Conservation (phyloP, 179 eudicot species). For the Amaranthus tricolor region DNA sequence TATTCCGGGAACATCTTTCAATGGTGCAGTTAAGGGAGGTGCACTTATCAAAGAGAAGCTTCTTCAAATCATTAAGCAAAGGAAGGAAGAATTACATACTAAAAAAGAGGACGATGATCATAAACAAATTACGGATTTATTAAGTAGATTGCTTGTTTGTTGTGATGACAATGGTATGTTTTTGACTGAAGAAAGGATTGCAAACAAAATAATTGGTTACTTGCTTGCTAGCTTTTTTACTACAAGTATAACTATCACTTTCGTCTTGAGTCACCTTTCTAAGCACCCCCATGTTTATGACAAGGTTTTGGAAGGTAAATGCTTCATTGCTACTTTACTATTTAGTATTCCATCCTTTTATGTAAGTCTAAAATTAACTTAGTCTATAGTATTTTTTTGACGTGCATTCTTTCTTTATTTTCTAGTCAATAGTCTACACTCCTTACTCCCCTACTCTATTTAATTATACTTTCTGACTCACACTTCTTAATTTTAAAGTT, state of each 20-base stretch:
- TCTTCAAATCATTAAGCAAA: not conserved
- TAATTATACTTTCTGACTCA: too few relatives aligned
- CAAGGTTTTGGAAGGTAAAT: slow-evolving; percentile 5
- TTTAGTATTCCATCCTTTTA: too few relatives aligned
- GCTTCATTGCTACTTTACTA: too few relatives aligned
- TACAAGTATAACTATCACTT: not conserved
- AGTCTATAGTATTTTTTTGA: too few relatives aligned
- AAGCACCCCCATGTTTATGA: not conserved
- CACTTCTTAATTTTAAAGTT: too few relatives aligned
- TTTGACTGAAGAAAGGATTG: not conserved
- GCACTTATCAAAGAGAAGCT: not conserved
- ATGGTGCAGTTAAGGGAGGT: not conserved
- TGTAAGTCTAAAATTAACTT: too few relatives aligned
- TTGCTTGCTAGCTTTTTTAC: slow-evolving; percentile 1
- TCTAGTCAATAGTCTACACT: too few relatives aligned
- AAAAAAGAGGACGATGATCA: not conserved
- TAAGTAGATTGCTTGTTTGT: not conserved
- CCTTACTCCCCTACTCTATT: too few relatives aligned
- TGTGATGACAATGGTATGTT: not conserved
- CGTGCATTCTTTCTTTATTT: too few relatives aligned
- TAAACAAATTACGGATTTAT: not conserved
- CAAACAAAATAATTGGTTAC: not conserved
- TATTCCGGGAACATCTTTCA: not conserved
- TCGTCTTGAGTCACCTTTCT: not conserved
- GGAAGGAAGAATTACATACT: not conserved